phyloP scores from a whole-genome alignment of 495 filamentous ascomycete genomes.

The Symbiotaphrina buchneri region DNA sequence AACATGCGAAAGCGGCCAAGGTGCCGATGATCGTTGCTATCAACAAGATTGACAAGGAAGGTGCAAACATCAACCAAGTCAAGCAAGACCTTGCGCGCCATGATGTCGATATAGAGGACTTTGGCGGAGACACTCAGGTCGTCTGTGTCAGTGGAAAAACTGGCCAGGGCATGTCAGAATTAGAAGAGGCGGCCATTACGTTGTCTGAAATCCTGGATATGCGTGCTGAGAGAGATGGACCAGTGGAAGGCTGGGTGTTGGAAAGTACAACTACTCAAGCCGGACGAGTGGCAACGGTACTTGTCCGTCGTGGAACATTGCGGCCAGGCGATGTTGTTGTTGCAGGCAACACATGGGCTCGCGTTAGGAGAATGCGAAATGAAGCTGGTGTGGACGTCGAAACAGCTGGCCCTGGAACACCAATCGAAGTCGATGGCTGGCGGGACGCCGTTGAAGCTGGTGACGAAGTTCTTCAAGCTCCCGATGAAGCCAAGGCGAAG shows the following conservation, averaged over 20 bases:
- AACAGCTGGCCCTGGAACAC: conserved; percentile 68
- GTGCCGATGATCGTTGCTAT: conserved; percentile 97
- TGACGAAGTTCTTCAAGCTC: conserved; percentile 65
- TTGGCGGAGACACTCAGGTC: conserved; percentile 82
- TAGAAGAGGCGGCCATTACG: conserved; percentile 73
- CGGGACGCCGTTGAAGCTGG: conserved; percentile 77
- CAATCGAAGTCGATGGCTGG: conserved; percentile 89
- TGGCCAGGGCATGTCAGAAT: conserved; percentile 71
- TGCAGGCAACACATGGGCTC: conserved; percentile 67
- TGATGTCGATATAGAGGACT: conserved; percentile 83
- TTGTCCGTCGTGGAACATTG: conserved; percentile 74
- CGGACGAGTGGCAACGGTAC: conserved; percentile 71
- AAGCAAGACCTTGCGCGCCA: conserved; percentile 73
- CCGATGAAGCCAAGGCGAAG: conserved; percentile 57
- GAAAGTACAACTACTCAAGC: conserved; percentile 78
- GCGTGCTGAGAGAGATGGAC: conserved; percentile 53
- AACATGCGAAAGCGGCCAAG: conserved; percentile 72
- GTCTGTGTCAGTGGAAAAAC: conserved; percentile 86
- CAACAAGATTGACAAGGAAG: conserved; percentile 87
- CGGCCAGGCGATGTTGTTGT: conserved; percentile 65
- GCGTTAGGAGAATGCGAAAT: conserved; percentile 61
- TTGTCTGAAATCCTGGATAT: conserved; percentile 79
- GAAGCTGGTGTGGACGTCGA: conserved; percentile 54
- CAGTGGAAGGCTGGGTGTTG: conserved; percentile 80
- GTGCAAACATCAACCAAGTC: conserved; percentile 53